Conservation (phyloP, 2,329 filamentous ascomycete species). For the Calonectria multiphialidica region DNA sequence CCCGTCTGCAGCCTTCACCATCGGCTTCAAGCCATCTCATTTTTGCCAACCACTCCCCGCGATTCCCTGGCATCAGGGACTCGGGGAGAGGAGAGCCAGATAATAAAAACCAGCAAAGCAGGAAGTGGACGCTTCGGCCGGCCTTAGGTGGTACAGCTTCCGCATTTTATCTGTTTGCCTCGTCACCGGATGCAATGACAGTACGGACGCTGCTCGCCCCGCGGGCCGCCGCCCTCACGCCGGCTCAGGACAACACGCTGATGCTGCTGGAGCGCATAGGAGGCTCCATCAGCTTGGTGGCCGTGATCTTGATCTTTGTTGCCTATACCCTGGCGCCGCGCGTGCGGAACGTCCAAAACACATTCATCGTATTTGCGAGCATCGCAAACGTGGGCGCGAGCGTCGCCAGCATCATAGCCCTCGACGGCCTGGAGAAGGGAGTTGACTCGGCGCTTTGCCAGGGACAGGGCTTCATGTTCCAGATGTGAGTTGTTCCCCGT, state of each 20-base stretch:
- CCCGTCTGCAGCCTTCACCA: not conserved
- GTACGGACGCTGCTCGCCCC: constrained; percentile 29
- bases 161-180: not conserved
- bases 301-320: constrained; percentile 64
- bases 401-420: constrained; percentile 78
- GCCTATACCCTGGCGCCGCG: constrained; percentile 64
- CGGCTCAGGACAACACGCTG: constrained; percentile 55
- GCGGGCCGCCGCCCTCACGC: constrained; percentile 46
- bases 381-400: constrained; percentile 71
- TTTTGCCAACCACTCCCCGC: not conserved
- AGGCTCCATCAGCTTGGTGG: constrained; percentile 64
- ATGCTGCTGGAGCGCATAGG: constrained; percentile 65
- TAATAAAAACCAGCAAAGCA: not conserved
- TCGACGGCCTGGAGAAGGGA: constrained; percentile 70
- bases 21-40: not conserved
- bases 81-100: not conserved
- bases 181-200: constrained; percentile 21
- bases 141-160: constrained; percentile 5
- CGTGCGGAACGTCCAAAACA: constrained; percentile 70
- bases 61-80: not conserved
- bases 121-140: not conserved
- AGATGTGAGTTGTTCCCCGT: constrained; percentile 67
- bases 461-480: constrained; percentile 71
- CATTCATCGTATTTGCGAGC: constrained; percentile 72
- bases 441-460: constrained; percentile 70